These are phyloP conservation scores for Neolentinus lepideus DNA, from an alignment of 1,284 basidiomycete species.

Conservation along the genomic window DNA sequence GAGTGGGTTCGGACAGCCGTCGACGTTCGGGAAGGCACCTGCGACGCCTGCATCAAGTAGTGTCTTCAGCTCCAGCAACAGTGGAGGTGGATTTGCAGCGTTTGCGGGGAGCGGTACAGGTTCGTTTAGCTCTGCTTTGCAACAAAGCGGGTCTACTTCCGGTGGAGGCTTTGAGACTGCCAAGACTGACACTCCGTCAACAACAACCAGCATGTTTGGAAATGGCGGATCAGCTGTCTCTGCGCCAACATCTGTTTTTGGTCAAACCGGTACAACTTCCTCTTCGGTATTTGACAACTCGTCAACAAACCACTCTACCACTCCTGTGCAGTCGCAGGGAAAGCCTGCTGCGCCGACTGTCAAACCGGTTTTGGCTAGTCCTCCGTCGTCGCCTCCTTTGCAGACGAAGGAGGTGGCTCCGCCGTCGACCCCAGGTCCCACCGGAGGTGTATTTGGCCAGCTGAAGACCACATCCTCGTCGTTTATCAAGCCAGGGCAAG, in stretches of 20 bases:
- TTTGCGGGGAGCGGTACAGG: constrained; percentile 23
- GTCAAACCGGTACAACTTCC: neutral
- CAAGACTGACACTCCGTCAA: neutral
- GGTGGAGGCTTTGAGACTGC: constrained; percentile 3
- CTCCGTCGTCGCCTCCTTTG: constrained; percentile 4
- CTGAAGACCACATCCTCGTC: constrained; percentile 24
- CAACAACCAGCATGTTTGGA: constrained; percentile 3
- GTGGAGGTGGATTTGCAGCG: constrained; percentile 17
- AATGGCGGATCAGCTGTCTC: neutral
- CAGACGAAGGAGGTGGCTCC: neutral
- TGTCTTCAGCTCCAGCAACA: neutral
- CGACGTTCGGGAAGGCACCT: constrained; percentile 15
- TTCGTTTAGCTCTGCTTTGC: constrained; percentile 17
- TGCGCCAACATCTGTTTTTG: neutral
- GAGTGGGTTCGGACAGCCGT: constrained; percentile 15
- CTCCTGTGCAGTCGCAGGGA: neutral
- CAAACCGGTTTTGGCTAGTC: neutral
- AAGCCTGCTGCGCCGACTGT: constrained; percentile 4
- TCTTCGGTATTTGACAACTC: constrained; percentile 12
- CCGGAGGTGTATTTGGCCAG: constrained; percentile 27
- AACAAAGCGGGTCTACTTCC: constrained; percentile 8
- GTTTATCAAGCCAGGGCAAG: constrained; percentile 30
- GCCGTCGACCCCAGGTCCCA: constrained; percentile 15
- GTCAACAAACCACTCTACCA: constrained; percentile 2
- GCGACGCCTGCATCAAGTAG: neutral